Percentiles rank a stretch among this genome's conserved stretches.
These are phyloP conservation scores for Picochlorum sp. DNA, from an alignment of 139 green algal genomes.

Conservation along the genomic window DNA sequence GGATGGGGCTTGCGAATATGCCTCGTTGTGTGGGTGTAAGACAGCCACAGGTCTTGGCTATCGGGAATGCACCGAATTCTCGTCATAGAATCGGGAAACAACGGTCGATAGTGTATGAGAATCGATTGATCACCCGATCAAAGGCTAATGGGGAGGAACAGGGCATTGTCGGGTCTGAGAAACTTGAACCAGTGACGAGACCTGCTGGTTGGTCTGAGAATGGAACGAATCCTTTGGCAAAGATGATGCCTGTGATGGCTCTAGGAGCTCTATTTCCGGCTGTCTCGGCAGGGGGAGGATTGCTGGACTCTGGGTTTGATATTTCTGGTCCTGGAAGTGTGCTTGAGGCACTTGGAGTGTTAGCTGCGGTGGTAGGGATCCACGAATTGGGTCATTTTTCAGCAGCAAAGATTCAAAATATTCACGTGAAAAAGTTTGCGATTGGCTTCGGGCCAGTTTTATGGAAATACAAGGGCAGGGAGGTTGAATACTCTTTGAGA, in stretches of 20 bases:
- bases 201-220: too few relatives aligned
- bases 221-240: too few relatives aligned
- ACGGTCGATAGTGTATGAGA: too few relatives aligned
- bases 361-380: constrained; percentile 81
- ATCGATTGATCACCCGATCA: too few relatives aligned
- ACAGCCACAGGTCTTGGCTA: too few relatives aligned
- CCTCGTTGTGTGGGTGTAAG: too few relatives aligned
- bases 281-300: background rate
- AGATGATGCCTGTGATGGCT: background rate
- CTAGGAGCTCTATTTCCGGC: background rate
- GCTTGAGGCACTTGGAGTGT: constrained; percentile 60
- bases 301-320: constrained; percentile 33
- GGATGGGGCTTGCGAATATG: too few relatives aligned
- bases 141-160: too few relatives aligned
- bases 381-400: constrained; percentile 90
- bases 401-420: constrained; percentile 72
- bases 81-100: too few relatives aligned
- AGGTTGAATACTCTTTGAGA: constrained; percentile 91
- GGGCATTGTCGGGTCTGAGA: too few relatives aligned
- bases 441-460: constrained; percentile 92
- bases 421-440: constrained; percentile 91
- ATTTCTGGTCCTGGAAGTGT: constrained; percentile 46
- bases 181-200: too few relatives aligned
- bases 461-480: constrained; percentile 48
- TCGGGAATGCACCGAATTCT: too few relatives aligned